Base-by-base conservation (phyloP, 371 early-diverging fungal species). In the Mortierella sp. region DNA sequence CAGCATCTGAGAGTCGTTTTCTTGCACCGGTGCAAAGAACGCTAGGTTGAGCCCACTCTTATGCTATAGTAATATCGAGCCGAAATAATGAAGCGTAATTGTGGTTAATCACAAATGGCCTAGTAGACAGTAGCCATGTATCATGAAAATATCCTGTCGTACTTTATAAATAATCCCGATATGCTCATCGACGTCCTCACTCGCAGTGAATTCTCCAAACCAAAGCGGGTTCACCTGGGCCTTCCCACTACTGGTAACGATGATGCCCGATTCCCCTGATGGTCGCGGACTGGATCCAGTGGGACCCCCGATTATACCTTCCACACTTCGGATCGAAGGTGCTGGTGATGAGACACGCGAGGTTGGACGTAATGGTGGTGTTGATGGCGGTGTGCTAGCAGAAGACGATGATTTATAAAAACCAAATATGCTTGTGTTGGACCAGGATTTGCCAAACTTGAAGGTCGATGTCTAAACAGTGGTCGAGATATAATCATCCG, bases 111-210 rank as follows among this genome's bases (percentile, higher is more conserved):
- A n/a, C n/a, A n/a, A n/a, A n/a, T n/a, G n/a, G n/a, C n/a, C n/a
- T n/a, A n/a, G n/a, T n/a, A n/a, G n/a, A n/a, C n/a, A n/a, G n/a
- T n/a, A n/a, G n/a, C n/a, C n/a, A n/a, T n/a, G n/a, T n/a, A n/a
- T n/a, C n/a, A n/a, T n/a, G n/a, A n/a, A n/a, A n/a, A n/a, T n/a
- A n/a, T 30, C 9, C 14, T 3, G 21, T 17, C 30, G 8, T 81
- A 89, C 89, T 82, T 86, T 88, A 56, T 83, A 86, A 0, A 82
- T 64, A 2, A 89, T 46, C 9, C 85, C 68, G 52, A 83, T 83
- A 42, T 86, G 84, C 62, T 89, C 64, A 79, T 68, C 62, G 8
- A 60, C 61, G 11, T 76, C 58, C 24, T 61, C 70, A 6, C 69
- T 59, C 2, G 60, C 59, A 24, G 72, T 64, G 17, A 50, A 59